phyloP scores from a whole-genome alignment of 2,329 filamentous ascomycete species.

The Calycina herbarum region DNA sequence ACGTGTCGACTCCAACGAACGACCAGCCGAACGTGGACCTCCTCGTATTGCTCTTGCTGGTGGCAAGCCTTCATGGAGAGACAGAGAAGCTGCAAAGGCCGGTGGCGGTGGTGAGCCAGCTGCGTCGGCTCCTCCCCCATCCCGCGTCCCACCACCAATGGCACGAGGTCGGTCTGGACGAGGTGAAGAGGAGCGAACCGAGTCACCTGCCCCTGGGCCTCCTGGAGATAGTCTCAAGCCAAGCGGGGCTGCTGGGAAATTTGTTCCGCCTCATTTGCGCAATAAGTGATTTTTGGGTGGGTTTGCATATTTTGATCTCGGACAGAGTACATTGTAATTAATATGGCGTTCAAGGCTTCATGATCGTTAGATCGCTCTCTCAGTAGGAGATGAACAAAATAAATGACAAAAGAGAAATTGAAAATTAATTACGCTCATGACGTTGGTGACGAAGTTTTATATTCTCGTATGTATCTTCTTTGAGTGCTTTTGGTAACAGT shows the following conservation, averaged over 20 bases:
- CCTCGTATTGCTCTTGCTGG: slow-evolving; percentile 57
- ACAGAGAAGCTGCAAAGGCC: slow-evolving; percentile 54
- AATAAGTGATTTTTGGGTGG: slow-evolving; percentile 33
- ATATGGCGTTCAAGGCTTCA: slow-evolving; percentile 22
- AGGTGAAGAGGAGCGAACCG: slow-evolving; percentile 42
- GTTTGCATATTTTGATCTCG: slow-evolving; percentile 9
- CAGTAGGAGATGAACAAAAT: slow-evolving; percentile 10
- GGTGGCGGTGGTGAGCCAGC: slow-evolving; percentile 33
- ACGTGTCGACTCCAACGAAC: slow-evolving; percentile 45
- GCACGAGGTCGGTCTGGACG: slow-evolving; percentile 47
- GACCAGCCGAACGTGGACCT: slow-evolving; percentile 46
- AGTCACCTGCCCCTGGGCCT: slow-evolving; percentile 43
- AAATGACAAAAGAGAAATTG: slow-evolving; percentile 6
- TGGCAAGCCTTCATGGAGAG: slow-evolving; percentile 56
- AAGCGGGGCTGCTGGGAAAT: slow-evolving; percentile 57
- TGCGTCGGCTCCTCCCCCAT: slow-evolving; percentile 32
- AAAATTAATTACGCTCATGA: background rate
- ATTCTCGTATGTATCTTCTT: too few species aligned
- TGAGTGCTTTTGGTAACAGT: background rate
- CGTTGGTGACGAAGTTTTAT: background rate
- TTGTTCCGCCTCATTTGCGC: slow-evolving; percentile 52
- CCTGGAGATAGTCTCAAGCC: slow-evolving; percentile 50
- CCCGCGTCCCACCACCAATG: slow-evolving; percentile 38
- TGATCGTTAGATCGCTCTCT: slow-evolving; percentile 10
- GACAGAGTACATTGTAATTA: slow-evolving; percentile 19